These are phyloP conservation scores for Erysimum pusillum DNA, from an alignment of 441 rosid species.

Conservation along the genomic window DNA sequence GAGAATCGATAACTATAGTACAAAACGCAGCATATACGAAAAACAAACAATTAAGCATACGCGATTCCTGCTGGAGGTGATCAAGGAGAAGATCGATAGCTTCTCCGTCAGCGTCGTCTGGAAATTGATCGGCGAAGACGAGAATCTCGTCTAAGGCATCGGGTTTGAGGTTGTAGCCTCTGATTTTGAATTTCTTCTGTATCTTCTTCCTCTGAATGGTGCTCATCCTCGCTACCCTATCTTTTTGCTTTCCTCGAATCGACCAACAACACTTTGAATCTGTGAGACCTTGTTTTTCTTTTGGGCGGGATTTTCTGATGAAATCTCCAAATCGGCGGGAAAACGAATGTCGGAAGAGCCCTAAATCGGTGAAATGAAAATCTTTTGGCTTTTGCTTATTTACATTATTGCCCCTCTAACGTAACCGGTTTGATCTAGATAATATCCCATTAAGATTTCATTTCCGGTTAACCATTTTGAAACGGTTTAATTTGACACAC, in stretches of 20 bases:
- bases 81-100: constrained; percentile 87
- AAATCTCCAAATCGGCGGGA: constrained; percentile 30
- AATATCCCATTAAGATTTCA: constrained; percentile 20
- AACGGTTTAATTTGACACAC: constrained; percentile 9
- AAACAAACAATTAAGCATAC: constrained; percentile 37
- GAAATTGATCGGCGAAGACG: constrained; percentile 66
- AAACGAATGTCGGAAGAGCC: constrained; percentile 18
- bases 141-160: constrained; percentile 81
- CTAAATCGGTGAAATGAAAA: constrained; percentile 4
- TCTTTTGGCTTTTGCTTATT: constrained; percentile 12
- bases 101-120: constrained; percentile 68
- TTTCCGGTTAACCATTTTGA: constrained; percentile 21
- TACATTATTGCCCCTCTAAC: background rate
- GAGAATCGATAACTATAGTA: background rate
- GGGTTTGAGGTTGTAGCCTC: constrained; percentile 74
- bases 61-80: constrained; percentile 65
- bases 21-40: background rate
- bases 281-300: background rate
- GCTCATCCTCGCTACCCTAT: constrained; percentile 46
- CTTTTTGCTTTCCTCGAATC: constrained; percentile 9
- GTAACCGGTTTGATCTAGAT: constrained; percentile 12
- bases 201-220: constrained; percentile 64
- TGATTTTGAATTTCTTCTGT: constrained; percentile 77
- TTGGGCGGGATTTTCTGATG: constrained; percentile 25
- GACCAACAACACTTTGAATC: constrained; percentile 9